Evolutionary conservation across 208 protist genomes (phyloP), one percentile per base, ranked within the genome.

Genomic region (Porcisia deanei): DNA sequence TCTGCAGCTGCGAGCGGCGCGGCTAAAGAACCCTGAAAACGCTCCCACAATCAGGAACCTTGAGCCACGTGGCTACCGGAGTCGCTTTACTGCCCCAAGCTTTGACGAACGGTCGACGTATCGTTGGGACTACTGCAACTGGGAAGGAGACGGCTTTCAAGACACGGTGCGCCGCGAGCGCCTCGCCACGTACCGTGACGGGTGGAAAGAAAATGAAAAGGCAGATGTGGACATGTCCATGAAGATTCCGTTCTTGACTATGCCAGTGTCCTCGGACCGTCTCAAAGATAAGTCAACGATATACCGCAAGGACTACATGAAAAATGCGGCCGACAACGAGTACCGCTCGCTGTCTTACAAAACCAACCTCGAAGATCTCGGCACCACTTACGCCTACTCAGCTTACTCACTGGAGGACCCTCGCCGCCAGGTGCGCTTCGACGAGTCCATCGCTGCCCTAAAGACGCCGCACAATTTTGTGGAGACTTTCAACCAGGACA

Each of bases 81-180:
- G 68, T 58, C 53, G 83, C 53, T 75, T 84, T 60, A 71, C 85
- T 25, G 57, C 64, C 57, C 76, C 81, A 0, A 45, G 67, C 41
- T 91, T 91, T 69, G 92, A 96, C 61, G 83, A 85, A 52, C 89
- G 88, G 60, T 89, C 85, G 4, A 92, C 90, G 2, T 96, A 94
- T 73, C 92, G 92, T 43, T 73, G 87, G 68, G 92, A 94, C 75
- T 96, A 96, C 80, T 95, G 83, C 79, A 84, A 89, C 60, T 54
- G 73, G 16, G 72, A 75, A 22, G 43, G 30, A 49, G 80, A 79
- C 63, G 61, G 67, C 60, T 67, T 76, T 49, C 76, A 76, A 41
- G 64, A 78, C 64, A 72, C 72, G 65, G 72, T 39, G 55, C 80
- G 54, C 70, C 76, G 57, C 71, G 63, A 79, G 3, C 79, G 68